phyloP scores from a whole-genome alignment of 345 rosid genomes.

The Acer campestre region DNA sequence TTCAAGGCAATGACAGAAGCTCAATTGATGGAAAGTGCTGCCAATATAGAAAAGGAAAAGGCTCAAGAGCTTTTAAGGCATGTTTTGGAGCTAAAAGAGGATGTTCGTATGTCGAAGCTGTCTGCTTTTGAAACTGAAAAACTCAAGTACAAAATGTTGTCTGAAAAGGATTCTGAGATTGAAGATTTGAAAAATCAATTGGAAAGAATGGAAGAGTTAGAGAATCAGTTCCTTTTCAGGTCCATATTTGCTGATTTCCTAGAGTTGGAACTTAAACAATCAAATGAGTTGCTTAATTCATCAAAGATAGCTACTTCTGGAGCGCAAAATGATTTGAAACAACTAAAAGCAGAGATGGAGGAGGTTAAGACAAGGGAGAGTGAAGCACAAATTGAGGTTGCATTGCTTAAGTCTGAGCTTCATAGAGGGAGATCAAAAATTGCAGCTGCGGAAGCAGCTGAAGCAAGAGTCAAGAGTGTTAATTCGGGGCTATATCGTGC shows the following conservation, averaged over 20 bases:
- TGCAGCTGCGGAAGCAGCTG: constrained; percentile 46
- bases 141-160: constrained; percentile 25
- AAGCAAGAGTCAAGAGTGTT: constrained; percentile 32
- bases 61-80: constrained; percentile 34
- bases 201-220: constrained; percentile 34
- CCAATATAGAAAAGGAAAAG: constrained; percentile 41
- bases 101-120: constrained; percentile 25
- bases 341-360: constrained; percentile 29
- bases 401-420: constrained; percentile 39
- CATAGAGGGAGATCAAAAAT: constrained; percentile 33
- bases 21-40: constrained; percentile 39
- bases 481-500: constrained; percentile 39
- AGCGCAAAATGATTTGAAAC: constrained; percentile 18
- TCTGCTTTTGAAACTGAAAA: constrained; percentile 30
- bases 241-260: constrained; percentile 24
- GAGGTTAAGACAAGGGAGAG: constrained; percentile 35
- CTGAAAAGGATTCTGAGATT: constrained; percentile 33
- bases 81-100: constrained; percentile 33
- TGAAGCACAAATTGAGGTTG: constrained; percentile 39
- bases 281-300: constrained; percentile 23
- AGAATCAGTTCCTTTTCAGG: constrained; percentile 34
- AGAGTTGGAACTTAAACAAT: constrained; percentile 29
- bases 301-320: constrained; percentile 32
- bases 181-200: constrained; percentile 30
- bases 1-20: constrained; percentile 35